phyloP scores from a whole-genome alignment of 805 yeast genomes.

The Kodamaea nitidulidarum region DNA sequence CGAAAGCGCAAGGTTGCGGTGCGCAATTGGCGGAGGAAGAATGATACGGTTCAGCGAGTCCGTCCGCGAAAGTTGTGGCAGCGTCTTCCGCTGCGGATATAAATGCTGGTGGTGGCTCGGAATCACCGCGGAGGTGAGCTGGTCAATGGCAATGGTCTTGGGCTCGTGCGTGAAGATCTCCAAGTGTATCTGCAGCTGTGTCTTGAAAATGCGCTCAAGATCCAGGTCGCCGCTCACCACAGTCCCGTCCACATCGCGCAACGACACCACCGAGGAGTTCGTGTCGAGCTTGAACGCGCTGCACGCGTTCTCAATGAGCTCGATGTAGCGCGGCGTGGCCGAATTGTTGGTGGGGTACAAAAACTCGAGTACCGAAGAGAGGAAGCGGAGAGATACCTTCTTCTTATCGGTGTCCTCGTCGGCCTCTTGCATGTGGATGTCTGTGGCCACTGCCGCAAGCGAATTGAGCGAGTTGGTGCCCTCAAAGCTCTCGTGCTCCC shows the following conservation, averaged over 20 bases:
- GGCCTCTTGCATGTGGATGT: constrained; percentile 15
- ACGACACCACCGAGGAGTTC: constrained; percentile 19
- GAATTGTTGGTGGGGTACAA: constrained; percentile 59
- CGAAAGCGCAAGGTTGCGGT: constrained; percentile 13
- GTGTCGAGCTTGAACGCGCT: constrained; percentile 51
- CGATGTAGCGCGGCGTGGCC: constrained; percentile 77
- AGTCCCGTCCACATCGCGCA: constrained; percentile 25
- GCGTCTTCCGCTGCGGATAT: constrained; percentile 8
- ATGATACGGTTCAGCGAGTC: constrained; percentile 18
- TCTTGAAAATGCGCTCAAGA: constrained; percentile 34
- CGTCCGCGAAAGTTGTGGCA: constrained; percentile 8
- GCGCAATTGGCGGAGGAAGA: constrained; percentile 32
- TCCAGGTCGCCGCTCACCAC: constrained; percentile 33
- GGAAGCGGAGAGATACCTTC: constrained; percentile 45
- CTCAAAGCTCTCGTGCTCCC: constrained; percentile 6
- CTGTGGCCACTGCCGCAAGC: constrained; percentile 35
- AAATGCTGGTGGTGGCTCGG: constrained; percentile 15
- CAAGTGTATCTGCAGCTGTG: constrained; percentile 29
- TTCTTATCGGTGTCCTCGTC: constrained; percentile 15
- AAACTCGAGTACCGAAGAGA: constrained; percentile 55
- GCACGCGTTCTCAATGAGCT: constrained; percentile 73
- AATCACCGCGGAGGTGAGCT: constrained; percentile 30
- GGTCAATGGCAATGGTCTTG: constrained; percentile 34
- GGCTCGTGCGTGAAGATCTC: constrained; percentile 35
- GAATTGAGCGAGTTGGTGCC: constrained; percentile 18